Evolutionary conservation across 305 asterid genomes (phyloP).

Genomic region (Solanum aculeatissimum): DNA sequence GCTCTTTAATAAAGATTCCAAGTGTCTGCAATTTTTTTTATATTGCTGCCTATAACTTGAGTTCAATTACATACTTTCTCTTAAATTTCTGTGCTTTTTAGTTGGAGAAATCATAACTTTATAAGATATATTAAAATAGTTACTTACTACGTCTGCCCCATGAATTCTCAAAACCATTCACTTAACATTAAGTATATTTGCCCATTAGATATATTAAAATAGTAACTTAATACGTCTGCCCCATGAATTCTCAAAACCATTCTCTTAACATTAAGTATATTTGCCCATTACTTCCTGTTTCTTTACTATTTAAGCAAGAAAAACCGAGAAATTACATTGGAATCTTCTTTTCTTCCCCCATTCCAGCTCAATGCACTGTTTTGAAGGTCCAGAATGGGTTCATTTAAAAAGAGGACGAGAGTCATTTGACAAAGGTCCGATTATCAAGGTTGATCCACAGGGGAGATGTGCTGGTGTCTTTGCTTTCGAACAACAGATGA

Average conservation of each 20-base stretch:
- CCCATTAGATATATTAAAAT: background rate
- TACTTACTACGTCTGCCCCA: background rate
- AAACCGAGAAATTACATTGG: background rate
- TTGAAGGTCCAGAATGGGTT: conserved; percentile 93
- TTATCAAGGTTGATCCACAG: conserved; percentile 82
- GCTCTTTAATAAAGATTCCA: background rate
- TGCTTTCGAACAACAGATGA: conserved; percentile 81
- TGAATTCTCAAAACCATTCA: background rate
- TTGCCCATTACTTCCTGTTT: background rate
- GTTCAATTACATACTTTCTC: background rate
- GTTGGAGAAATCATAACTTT: background rate
- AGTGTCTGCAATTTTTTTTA: background rate
- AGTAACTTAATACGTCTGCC: background rate
- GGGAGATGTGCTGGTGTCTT: conserved; percentile 94
- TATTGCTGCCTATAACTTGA: background rate
- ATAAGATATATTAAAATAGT: background rate
- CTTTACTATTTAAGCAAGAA: background rate
- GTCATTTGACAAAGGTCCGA: conserved; percentile 73
- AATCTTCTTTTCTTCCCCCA: conserved; percentile 10
- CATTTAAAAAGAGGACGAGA: conserved; percentile 85
- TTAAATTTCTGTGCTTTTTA: background rate
- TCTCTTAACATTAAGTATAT: background rate
- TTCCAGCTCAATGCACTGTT: conserved; percentile 96
- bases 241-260: background rate
- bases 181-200: background rate